Base-by-base conservation (phyloP, 768 basidiomycete species). In the Russula sp. region DNA sequence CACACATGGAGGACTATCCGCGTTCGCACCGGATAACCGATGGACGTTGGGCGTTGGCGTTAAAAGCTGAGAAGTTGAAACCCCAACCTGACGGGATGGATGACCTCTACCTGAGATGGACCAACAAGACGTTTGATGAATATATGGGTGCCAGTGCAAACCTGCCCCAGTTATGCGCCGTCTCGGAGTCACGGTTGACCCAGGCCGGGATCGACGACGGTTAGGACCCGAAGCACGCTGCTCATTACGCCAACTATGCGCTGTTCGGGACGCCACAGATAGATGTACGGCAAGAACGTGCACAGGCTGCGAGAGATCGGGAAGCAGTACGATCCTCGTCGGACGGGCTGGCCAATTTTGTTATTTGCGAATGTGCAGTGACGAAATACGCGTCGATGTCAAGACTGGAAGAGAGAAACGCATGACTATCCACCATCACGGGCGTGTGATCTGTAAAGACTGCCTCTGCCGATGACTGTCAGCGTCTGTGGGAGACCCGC, bases 161-260 rank as follows among this genome's bases (percentile, higher is more conserved):
- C 3, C 28, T 59, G 34, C 63, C 28, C 9, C 3, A 1, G 24
- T 64, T 58, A 1, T 10, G 24, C 14, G 51, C 34, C 7, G 59
- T 69, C 30, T 30, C 5, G 30, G 30, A 30, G 30, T 30, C 30
- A 30, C 30, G 7, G 32, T 77, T 85, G 56, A 70, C 79, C n/a
- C 54, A 76, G 26, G 79, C 82, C 8, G 73, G 77, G 34, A 81
- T 79, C 59, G 75, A 78, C 0, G 75, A 69, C 1, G 74, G 74
- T 8, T 75, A 87, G 51, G 73, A 69, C n/a, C 65, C 74, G 30
- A 75, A 79, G 14, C 69, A 73, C 20, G 79, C 77, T 2, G 69
- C 80, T 2, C 64, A 79, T 57, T 88, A 89, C 70, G 76, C 78
- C 28, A 89, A 89, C 71, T 87, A 88, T 66, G 86, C 85, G 3